These are phyloP conservation scores for Bolboschoenus planiculmis DNA, from an alignment of 176 grass and related monocot genomes.

Conservation along the genomic window DNA sequence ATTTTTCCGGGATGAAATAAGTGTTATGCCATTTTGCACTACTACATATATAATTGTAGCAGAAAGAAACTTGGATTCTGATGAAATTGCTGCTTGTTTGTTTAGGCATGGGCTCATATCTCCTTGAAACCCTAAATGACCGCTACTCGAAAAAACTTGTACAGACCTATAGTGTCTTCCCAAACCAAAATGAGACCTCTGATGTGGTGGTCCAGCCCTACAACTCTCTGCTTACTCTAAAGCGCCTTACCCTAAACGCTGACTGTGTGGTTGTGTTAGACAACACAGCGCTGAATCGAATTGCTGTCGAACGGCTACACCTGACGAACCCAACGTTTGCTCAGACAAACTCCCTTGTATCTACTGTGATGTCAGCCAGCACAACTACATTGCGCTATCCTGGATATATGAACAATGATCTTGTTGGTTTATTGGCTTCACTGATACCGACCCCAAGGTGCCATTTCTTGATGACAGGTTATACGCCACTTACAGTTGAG, in stretches of 20 bases:
- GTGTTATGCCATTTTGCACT: not conserved
- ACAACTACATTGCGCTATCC: conserved; percentile 96
- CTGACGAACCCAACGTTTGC: conserved; percentile 89
- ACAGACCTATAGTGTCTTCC: conserved; percentile 96
- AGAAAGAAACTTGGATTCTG: not conserved
- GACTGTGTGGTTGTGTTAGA: conserved; percentile 99
- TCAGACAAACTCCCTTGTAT: conserved; percentile 97
- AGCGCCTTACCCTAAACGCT: conserved; percentile 75
- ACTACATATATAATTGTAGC: not conserved
- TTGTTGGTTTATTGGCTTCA: conserved; percentile 92
- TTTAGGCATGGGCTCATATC: conserved; percentile 96
- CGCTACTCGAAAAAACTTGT: conserved; percentile 98
- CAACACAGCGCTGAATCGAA: conserved; percentile 96
- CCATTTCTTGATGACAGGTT: conserved; percentile 99
- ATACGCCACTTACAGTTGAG: conserved; percentile 91
- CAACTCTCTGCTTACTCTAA: conserved; percentile 91
- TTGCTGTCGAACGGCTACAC: conserved; percentile 94
- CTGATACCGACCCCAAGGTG: conserved; percentile 94
- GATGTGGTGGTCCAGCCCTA: conserved; percentile 99
- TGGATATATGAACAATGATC: conserved; percentile 99
- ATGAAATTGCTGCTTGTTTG: not conserved
- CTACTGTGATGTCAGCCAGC: conserved; percentile 99
- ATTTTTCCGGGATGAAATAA: not conserved
- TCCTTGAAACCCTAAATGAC: conserved; percentile 95
- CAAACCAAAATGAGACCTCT: conserved; percentile 98